Base-by-base conservation (phyloP, 768 basidiomycete species). In the Leccinellum luteum region DNA sequence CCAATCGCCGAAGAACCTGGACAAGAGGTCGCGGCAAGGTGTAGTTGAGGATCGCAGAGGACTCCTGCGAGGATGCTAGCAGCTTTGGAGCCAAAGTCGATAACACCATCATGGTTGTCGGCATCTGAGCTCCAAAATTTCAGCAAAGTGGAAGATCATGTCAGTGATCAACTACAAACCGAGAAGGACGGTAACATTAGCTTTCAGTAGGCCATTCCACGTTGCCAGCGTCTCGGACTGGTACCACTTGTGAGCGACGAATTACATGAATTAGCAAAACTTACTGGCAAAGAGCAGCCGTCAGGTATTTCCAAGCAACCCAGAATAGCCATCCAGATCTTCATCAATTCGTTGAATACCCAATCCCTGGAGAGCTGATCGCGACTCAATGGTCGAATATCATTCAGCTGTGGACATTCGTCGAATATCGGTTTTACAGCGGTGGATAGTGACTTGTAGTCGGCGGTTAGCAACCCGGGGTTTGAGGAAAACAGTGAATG, bases 121-220 rank as follows among this genome's bases (percentile, higher is more conserved):
- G 65, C 63, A 52, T 82, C 84, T 82, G 59, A 43, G 38, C 6
- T 35, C n/a, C 14, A 43, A 52, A 51, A 47, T 14, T 59, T 66
- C 30, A 66, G 55, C 28, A n/a, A 52, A 4, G 28, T 23, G 6
- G 8, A 7, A 4, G 23, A 27, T 1, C 17, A 55, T 25, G 52
- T n/a, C 23, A 14, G 28, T 34, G 9, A 66, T 73, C 17, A 35
- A 21, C 38, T 21, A 84, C 85, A 78, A 73, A 86, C 86, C 83
- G 70, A 82, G 73, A 6, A 82, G 69, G 51, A 70, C 64, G 0
- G 75, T 64, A 15, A 83, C 76, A 31, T 81, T 81, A 3, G 80
- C 76, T 51, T 75, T 76, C 38, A 89, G 61, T 31, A 90, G 67
- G 43, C 80, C 79, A 35, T 78, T 73, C 88, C 87, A 90, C 8